Conservation (phyloP, 2,329 filamentous ascomycete species). For the Fusarium sp. region DNA sequence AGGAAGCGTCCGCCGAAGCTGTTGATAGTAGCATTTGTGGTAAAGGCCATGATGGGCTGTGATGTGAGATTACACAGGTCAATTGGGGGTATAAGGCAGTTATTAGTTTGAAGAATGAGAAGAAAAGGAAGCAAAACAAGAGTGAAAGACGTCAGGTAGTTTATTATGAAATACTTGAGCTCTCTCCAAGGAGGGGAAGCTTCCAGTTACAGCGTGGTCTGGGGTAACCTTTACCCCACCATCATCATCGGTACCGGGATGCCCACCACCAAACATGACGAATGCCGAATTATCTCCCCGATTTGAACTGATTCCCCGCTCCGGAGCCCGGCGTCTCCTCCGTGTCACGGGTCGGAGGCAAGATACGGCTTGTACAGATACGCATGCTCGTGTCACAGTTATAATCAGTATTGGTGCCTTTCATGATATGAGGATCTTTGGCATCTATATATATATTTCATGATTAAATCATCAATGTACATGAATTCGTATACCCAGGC, state of each 20-base stretch:
- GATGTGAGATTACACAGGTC: neutral
- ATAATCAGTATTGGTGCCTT: neutral
- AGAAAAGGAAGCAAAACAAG: neutral
- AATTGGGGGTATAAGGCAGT: slow-evolving; percentile 16
- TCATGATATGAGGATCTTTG: neutral
- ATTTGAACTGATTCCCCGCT: slow-evolving; percentile 24
- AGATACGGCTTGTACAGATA: neutral
- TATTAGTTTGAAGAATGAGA: neutral
- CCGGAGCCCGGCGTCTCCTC: slow-evolving; percentile 31
- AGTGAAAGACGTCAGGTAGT: slow-evolving; percentile 17
- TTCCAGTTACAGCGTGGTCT: slow-evolving; percentile 28
- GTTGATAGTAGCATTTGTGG: slow-evolving; percentile 88
- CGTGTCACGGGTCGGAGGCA: slow-evolving; percentile 30
- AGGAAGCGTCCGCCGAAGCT: slow-evolving; percentile 94
- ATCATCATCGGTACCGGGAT: slow-evolving; percentile 31
- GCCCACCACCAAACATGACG: slow-evolving; percentile 26
- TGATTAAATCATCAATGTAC: neutral
- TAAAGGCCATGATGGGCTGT: slow-evolving; percentile 77
- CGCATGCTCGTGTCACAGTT: neutral
- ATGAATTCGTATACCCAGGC: neutral
- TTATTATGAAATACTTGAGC: slow-evolving; percentile 29
- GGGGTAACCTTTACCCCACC: slow-evolving; percentile 38
- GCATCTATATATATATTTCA: neutral
- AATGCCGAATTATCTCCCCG: slow-evolving; percentile 45
- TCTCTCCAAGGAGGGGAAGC: slow-evolving; percentile 36